phyloP scores from a whole-genome alignment of 176 grass and related monocot species.

The Hyparrhenia diplandra region DNA sequence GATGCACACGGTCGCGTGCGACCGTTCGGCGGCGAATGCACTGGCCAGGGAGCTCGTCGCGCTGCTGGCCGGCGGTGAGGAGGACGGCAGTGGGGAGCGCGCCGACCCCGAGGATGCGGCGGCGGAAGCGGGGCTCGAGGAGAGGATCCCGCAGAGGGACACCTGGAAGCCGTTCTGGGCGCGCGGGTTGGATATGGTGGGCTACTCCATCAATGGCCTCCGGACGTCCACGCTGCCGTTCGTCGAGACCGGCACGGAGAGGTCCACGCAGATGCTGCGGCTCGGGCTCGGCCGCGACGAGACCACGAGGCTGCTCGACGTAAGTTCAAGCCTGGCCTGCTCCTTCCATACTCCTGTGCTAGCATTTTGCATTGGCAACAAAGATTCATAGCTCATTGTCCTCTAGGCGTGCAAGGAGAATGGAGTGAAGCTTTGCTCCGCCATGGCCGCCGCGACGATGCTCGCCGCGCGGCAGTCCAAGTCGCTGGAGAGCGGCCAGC shows the following conservation, averaged over 20 bases:
- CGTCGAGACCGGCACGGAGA: slow-evolving; percentile 42
- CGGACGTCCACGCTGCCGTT: slow-evolving; percentile 64
- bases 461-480: slow-evolving; percentile 57
- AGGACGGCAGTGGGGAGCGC: not conserved
- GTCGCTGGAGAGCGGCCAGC: slow-evolving; percentile 34
- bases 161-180: slow-evolving; percentile 86
- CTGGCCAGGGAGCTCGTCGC: slow-evolving; percentile 54
- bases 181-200: slow-evolving; percentile 74
- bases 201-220: slow-evolving; percentile 88
- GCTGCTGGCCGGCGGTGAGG: slow-evolving; percentile 26
- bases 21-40: slow-evolving; percentile 44
- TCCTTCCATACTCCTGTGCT: not conserved
- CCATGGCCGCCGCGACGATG: slow-evolving; percentile 66
- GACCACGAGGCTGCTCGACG: slow-evolving; percentile 60
- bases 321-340: slow-evolving; percentile 30
- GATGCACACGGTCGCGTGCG: slow-evolving; percentile 75
- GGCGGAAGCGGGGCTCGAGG: slow-evolving; percentile 53
- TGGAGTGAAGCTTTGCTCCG: slow-evolving; percentile 62
- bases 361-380: not conserved
- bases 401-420: slow-evolving; percentile 76
- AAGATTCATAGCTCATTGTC: not conserved
- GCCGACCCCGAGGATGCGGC: slow-evolving; percentile 12
- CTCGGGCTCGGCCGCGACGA: slow-evolving; percentile 49
- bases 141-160: slow-evolving; percentile 65
- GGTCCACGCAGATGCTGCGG: slow-evolving; percentile 57